phyloP scores from a whole-genome alignment of 148 eudicot species.

The Vaccinium macrocarpon region DNA sequence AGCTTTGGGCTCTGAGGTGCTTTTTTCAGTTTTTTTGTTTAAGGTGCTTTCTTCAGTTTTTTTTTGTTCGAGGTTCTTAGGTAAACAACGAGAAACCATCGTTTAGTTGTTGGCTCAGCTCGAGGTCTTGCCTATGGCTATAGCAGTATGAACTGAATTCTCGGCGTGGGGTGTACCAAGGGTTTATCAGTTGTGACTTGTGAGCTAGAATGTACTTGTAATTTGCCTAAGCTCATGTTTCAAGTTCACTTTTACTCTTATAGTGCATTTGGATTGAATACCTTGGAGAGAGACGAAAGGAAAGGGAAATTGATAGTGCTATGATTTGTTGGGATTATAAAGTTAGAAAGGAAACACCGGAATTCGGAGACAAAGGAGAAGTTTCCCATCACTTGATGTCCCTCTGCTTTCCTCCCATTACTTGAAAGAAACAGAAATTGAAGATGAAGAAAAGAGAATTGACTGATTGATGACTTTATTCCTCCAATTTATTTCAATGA shows the following conservation, averaged over 20 bases:
- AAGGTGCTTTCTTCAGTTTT: no score
- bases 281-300: not conserved
- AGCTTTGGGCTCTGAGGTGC: no score
- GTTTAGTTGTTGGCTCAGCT: not conserved
- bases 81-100: no score
- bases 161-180: not conserved
- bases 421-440: not conserved
- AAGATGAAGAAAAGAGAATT: no score
- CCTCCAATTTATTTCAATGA: no score
- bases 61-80: no score
- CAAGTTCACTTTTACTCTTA: not conserved
- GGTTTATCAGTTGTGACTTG: not conserved
- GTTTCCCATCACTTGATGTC: not conserved
- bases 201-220: no score
- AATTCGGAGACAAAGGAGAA: not conserved
- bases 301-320: not conserved
- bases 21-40: no score
- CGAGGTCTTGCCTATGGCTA: not conserved
- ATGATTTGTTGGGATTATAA: not conserved
- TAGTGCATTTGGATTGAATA: not conserved
- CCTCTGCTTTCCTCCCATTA: not conserved
- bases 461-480: no score
- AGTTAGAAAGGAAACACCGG: not conserved
- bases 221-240: no score
- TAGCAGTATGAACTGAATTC: not conserved